Evolutionary conservation across 495 filamentous ascomycete genomes (phyloP).

Genomic region (Daldinia concentrica): DNA sequence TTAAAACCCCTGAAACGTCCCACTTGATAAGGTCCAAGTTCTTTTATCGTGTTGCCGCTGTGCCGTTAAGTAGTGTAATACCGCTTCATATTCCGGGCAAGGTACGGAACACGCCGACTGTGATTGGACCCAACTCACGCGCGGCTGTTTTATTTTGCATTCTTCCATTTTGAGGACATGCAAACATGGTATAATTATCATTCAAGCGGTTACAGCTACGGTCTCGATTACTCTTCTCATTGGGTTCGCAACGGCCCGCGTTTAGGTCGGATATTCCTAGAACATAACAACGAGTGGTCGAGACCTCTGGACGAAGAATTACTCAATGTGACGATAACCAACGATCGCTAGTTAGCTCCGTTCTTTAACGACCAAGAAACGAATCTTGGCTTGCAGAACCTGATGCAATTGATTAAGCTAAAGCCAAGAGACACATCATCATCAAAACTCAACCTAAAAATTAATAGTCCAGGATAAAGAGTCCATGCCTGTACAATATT

Average conservation of each 20-base stretch:
- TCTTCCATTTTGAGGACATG: not conserved
- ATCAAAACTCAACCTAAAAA: slow-evolving; percentile 15
- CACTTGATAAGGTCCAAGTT: slow-evolving; percentile 16
- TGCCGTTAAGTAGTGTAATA: not conserved
- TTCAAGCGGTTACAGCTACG: not conserved
- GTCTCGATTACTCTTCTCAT: not conserved
- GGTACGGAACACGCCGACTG: not conserved
- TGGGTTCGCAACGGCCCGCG: slow-evolving; percentile 2
- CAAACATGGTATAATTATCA: not conserved
- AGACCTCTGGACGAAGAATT: not conserved
- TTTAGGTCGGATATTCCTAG: slow-evolving; percentile 8
- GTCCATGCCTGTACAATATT: not conserved
- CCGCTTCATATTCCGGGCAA: slow-evolving; percentile 27
- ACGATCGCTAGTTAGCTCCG: slow-evolving; percentile 10
- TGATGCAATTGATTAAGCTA: slow-evolving; percentile 24
- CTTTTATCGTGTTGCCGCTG: slow-evolving; percentile 15
- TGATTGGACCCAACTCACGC: slow-evolving; percentile 42
- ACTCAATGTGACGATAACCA: not conserved
- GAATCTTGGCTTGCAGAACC: slow-evolving; percentile 22
- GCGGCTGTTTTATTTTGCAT: slow-evolving; percentile 27
- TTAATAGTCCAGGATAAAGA: slow-evolving; percentile 1
- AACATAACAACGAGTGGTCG: not conserved
- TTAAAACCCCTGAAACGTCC: slow-evolving; percentile 25
- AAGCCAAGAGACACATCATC: slow-evolving; percentile 12
- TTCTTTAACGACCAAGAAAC: slow-evolving; percentile 13